These are phyloP conservation scores for Saturnispora saitoi DNA, from an alignment of 805 yeast species.

Conservation along the genomic window DNA sequence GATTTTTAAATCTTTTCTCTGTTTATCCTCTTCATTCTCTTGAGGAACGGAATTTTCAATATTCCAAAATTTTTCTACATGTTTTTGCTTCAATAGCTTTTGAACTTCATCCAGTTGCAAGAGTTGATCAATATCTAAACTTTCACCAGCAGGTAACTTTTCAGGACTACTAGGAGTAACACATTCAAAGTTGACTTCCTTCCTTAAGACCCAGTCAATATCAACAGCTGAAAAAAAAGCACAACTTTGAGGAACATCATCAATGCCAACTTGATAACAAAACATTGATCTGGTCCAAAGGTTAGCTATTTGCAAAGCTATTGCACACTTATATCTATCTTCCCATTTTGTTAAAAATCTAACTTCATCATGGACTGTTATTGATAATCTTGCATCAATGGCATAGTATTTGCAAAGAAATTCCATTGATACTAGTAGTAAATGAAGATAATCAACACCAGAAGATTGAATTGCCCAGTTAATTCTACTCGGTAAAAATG, in stretches of 20 bases:
- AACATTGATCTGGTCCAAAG: constrained; percentile 96
- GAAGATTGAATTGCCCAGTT: constrained; percentile 98
- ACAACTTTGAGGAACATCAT: constrained; percentile 86
- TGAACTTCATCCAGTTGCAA: constrained; percentile 32
- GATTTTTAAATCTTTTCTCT: background rate
- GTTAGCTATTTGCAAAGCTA: constrained; percentile 81
- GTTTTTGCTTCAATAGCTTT: constrained; percentile 17
- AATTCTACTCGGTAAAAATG: constrained; percentile 80
- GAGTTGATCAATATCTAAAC: constrained; percentile 50
- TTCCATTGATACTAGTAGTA: constrained; percentile 80
- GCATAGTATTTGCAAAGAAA: constrained; percentile 57
- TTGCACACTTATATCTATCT: constrained; percentile 68
- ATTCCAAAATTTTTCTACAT: constrained; percentile 1
- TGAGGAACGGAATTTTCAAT: background rate
- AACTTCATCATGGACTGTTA: constrained; percentile 94
- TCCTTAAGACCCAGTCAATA: constrained; percentile 77
- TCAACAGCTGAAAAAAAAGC: constrained; percentile 95
- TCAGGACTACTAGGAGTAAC: constrained; percentile 78
- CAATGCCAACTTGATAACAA: constrained; percentile 83
- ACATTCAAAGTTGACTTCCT: constrained; percentile 89
- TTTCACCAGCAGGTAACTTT: constrained; percentile 73
- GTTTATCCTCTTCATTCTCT: background rate
- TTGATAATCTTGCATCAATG: constrained; percentile 65
- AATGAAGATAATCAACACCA: constrained; percentile 92
- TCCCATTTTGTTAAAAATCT: constrained; percentile 68